A percentile compares a stretch with the other conserved stretches of the same genome.
These are phyloP conservation scores for Beauveria rudraprayagi DNA, from an alignment of 2,329 filamentous ascomycete species.

Conservation along the genomic window DNA sequence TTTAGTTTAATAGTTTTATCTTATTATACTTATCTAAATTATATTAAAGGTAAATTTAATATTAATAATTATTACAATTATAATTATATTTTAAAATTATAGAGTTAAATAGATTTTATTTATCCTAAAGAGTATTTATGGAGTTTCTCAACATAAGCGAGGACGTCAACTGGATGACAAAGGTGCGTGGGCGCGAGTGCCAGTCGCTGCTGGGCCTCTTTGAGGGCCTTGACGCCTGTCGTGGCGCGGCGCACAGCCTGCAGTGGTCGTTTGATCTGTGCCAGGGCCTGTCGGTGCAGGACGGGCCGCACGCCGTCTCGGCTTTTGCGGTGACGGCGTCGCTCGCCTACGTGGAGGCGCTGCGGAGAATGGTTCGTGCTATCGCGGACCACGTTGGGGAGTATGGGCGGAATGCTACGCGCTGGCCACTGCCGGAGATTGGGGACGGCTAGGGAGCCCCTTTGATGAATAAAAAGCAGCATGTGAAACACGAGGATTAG, in stretches of 20 bases:
- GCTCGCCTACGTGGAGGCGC: constrained; percentile 26
- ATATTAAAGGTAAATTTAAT: no score
- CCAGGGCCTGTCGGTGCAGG: constrained; percentile 17
- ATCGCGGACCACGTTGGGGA: constrained; percentile 25
- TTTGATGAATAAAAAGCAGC: background rate
- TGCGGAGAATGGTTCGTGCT: constrained; percentile 25
- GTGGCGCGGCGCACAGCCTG: constrained; percentile 20
- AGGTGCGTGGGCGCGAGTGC: constrained; percentile 20
- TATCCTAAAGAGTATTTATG: constrained; percentile 4
- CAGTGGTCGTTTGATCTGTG: constrained; percentile 29
- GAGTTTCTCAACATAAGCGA: constrained; percentile 16
- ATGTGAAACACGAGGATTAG: background rate
- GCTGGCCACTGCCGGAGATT: constrained; percentile 27
- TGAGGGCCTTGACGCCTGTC: constrained; percentile 22
- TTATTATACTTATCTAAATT: no score
- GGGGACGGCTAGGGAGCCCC: background rate
- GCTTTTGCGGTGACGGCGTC: constrained; percentile 26
- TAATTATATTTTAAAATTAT: no score
- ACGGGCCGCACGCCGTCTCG: constrained; percentile 23
- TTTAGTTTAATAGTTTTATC: no score
- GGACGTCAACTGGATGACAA: constrained; percentile 11
- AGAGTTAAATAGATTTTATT: no score
- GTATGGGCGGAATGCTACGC: constrained; percentile 26
- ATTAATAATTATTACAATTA: no score
- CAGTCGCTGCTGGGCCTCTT: constrained; percentile 22